phyloP scores from a whole-genome alignment of 345 rosid genomes.

The Turritis glabra region DNA sequence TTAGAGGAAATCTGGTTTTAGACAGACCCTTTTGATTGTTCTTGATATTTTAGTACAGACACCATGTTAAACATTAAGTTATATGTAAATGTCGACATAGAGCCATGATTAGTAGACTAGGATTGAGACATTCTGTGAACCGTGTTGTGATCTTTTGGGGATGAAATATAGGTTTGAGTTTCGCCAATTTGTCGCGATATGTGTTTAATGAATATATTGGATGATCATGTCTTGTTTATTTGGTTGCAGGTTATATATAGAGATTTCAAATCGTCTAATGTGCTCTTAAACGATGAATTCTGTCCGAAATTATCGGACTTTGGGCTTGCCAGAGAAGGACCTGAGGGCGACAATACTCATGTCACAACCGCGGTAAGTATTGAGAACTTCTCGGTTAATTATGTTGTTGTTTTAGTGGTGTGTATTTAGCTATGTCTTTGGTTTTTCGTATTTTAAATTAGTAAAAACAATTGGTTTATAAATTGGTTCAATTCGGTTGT shows the following conservation, averaged over 20 bases:
- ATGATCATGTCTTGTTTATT: slow-evolving; percentile 1
- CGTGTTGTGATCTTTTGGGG: not conserved
- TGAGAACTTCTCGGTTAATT: not conserved
- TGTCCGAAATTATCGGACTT: slow-evolving; percentile 86
- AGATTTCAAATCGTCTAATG: slow-evolving; percentile 82
- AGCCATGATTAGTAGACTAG: not conserved
- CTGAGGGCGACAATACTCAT: slow-evolving; percentile 67
- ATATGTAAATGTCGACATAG: not conserved
- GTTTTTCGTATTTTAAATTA: no score
- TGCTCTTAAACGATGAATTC: slow-evolving; percentile 64
- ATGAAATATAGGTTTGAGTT: not conserved
- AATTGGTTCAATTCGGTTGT: not conserved
- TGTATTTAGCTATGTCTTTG: not conserved
- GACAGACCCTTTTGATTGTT: not conserved
- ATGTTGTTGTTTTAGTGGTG: not conserved
- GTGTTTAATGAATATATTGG: not conserved
- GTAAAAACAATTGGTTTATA: not conserved
- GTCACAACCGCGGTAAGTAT: slow-evolving; percentile 87
- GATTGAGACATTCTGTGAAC: slow-evolving; percentile 1
- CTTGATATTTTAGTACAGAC: slow-evolving; percentile 1
- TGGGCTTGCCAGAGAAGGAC: slow-evolving; percentile 95
- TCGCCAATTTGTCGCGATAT: not conserved
- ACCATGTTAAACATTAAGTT: not conserved
- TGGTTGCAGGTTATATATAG: slow-evolving; percentile 68
- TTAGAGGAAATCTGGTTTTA: not conserved